Evolutionary conservation across 2,329 filamentous ascomycete species (phyloP).

Genomic region (Cordyceps tenuipes): DNA sequence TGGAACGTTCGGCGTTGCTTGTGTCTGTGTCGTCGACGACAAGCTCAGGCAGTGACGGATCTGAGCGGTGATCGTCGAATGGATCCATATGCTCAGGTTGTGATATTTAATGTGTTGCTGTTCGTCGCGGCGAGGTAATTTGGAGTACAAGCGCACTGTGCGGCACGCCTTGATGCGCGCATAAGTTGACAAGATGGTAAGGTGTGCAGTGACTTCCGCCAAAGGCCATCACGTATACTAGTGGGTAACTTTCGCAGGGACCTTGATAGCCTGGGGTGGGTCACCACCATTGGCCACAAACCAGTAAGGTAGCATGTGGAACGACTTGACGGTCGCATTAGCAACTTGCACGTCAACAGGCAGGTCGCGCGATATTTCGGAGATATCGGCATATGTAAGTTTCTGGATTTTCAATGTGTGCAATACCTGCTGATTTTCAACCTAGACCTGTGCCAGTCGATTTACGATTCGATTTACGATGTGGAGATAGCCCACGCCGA

Average conservation of each 20-base stretch:
- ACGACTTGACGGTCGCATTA: not conserved
- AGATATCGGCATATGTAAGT: not conserved
- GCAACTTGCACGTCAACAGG: not conserved
- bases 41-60: constrained; percentile 14
- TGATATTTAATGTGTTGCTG: not conserved
- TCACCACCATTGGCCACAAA: too few species aligned
- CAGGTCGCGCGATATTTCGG: not conserved
- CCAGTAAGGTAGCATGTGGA: too few species aligned
- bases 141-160: not conserved
- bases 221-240: not conserved
- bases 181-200: not conserved
- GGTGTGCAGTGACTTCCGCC: not conserved
- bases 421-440: not conserved
- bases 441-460: not conserved
- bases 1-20: not conserved
- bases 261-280: too few species aligned
- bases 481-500: not conserved
- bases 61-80: not conserved
- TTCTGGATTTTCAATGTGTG: not conserved
- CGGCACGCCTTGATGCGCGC: not conserved
- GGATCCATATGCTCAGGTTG: constrained; percentile 1
- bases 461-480: not conserved
- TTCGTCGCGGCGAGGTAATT: not conserved
- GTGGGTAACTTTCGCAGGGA: not conserved
- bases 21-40: constrained; percentile 11